phyloP scores from a whole-genome alignment of 164 flowering plant species.

The Liriodendron chinense region DNA sequence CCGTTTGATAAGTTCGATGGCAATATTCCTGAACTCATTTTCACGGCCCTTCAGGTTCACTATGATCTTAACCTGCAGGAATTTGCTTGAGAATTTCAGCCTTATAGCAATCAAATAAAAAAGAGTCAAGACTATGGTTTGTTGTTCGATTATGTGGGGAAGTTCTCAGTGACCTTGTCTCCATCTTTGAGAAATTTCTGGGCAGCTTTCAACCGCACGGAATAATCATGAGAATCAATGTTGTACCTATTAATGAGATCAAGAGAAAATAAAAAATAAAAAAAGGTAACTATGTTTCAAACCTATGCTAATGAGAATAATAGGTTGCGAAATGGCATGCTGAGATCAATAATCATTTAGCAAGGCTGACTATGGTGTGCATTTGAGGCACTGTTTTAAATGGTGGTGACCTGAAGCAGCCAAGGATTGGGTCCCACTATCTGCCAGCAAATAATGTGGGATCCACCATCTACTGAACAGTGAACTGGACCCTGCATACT shows the following conservation, averaged over 20 bases:
- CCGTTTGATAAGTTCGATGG: slow-evolving; percentile 77
- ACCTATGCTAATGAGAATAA: background rate
- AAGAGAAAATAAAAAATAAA: too few relatives aligned
- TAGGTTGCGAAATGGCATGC: background rate
- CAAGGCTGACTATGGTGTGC: too few relatives aligned
- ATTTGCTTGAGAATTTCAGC: slow-evolving; percentile 10
- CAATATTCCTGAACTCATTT: slow-evolving; percentile 73
- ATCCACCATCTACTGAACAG: too few relatives aligned
- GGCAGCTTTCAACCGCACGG: slow-evolving; percentile 82
- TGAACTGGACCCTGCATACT: too few relatives aligned
- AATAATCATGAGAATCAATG: slow-evolving; percentile 89
- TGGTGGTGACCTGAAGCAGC: too few relatives aligned
- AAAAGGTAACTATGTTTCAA: too few relatives aligned
- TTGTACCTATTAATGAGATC: slow-evolving; percentile 57
- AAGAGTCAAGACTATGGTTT: background rate
- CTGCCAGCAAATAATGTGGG: too few relatives aligned
- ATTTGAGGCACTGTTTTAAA: too few relatives aligned
- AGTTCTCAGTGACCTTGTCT: slow-evolving; percentile 56
- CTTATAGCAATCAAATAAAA: background rate
- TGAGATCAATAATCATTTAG: background rate
- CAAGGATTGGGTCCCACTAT: too few relatives aligned
- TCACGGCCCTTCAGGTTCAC: slow-evolving; percentile 91
- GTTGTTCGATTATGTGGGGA: background rate
- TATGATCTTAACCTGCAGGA: slow-evolving; percentile 77
- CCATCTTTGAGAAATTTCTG: slow-evolving; percentile 77